A percentile compares a stretch with the other conserved stretches of the same genome.
Evolutionary conservation across 345 rosid genomes (phyloP).

Genomic region (Orychophragmus violaceus): DNA sequence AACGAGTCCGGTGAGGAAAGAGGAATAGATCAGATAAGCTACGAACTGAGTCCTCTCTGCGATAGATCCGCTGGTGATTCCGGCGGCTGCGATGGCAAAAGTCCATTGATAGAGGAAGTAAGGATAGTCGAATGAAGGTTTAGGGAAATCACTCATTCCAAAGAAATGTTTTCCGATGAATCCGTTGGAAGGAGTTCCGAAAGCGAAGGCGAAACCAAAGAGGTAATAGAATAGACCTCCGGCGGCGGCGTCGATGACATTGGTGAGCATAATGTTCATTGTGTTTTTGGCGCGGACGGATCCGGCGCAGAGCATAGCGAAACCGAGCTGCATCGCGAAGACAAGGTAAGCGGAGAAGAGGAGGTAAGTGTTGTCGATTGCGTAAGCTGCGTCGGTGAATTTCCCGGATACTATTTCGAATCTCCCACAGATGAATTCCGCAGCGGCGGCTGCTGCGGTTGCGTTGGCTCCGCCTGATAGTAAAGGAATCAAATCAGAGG

Average conservation of each 20-base stretch:
- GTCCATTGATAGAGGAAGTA: slow-evolving; percentile 61
- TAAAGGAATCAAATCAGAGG: slow-evolving; percentile 22
- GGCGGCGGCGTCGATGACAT: slow-evolving; percentile 34
- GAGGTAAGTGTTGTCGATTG: slow-evolving; percentile 42
- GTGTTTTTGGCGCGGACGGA: slow-evolving; percentile 41
- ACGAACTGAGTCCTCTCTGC: slow-evolving; percentile 70
- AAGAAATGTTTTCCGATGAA: slow-evolving; percentile 33
- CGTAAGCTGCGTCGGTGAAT: slow-evolving; percentile 31
- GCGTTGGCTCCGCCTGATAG: slow-evolving; percentile 21
- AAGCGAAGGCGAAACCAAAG: slow-evolving; percentile 32
- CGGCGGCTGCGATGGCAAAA: slow-evolving; percentile 46
- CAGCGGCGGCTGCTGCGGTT: slow-evolving; percentile 24
- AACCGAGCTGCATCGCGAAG: slow-evolving; percentile 40
- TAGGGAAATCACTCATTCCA: slow-evolving; percentile 20
- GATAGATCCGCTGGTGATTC: slow-evolving; percentile 67
- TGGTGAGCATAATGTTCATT: slow-evolving; percentile 40
- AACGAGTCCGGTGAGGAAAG: slow-evolving; percentile 59
- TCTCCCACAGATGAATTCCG: slow-evolving; percentile 26
- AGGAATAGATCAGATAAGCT: slow-evolving; percentile 55
- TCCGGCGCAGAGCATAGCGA: slow-evolving; percentile 47
- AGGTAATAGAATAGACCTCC: slow-evolving; percentile 34
- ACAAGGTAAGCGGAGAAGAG: slow-evolving; percentile 44
- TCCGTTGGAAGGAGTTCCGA: slow-evolving; percentile 28
- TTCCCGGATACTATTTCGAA: slow-evolving; percentile 22
- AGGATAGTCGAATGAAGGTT: slow-evolving; percentile 39